A percentile compares a stretch with the other conserved stretches of the same genome.
Evolutionary conservation across 768 basidiomycete genomes (phyloP).

Genomic region (Panellus pusillus): DNA sequence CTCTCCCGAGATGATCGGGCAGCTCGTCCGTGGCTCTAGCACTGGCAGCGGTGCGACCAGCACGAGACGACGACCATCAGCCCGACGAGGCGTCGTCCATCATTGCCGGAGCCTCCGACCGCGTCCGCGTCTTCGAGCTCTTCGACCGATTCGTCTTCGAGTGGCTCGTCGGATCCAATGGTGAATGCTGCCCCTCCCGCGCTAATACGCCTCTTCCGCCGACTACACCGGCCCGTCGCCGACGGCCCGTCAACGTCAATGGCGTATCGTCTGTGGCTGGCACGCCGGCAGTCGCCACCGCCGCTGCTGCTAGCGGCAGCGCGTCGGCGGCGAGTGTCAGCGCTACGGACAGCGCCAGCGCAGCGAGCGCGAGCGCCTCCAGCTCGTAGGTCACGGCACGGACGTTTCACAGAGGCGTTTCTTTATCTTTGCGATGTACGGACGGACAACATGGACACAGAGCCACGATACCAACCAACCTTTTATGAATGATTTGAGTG

Average conservation of each 20-base stretch:
- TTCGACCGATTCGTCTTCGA: slow-evolving; percentile 13
- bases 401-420: slow-evolving; percentile 16
- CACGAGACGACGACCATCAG: not conserved
- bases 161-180: slow-evolving; percentile 9
- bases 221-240: slow-evolving; percentile 38
- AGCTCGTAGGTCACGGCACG: not conserved
- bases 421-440: not conserved
- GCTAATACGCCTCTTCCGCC: slow-evolving; percentile 32
- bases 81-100: slow-evolving; percentile 36
- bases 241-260: slow-evolving; percentile 45
- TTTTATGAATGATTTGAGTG: slow-evolving; percentile 11
- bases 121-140: slow-evolving; percentile 4
- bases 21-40: slow-evolving; percentile 36
- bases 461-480: slow-evolving; percentile 15
- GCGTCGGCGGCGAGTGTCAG: not conserved
- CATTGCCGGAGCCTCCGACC: slow-evolving; percentile 25
- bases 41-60: too few relatives aligned
- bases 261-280: slow-evolving; percentile 40
- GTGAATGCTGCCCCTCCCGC: slow-evolving; percentile 25
- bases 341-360: not conserved
- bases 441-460: slow-evolving; percentile 13
- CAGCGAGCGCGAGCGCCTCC: slow-evolving; percentile 7
- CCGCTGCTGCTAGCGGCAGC: not conserved
- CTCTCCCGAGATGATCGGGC: slow-evolving; percentile 48
- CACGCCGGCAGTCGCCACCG: not conserved